These are phyloP conservation scores for Nevesoporus exiguus DNA, from an alignment of 768 basidiomycete species.

Conservation along the genomic window DNA sequence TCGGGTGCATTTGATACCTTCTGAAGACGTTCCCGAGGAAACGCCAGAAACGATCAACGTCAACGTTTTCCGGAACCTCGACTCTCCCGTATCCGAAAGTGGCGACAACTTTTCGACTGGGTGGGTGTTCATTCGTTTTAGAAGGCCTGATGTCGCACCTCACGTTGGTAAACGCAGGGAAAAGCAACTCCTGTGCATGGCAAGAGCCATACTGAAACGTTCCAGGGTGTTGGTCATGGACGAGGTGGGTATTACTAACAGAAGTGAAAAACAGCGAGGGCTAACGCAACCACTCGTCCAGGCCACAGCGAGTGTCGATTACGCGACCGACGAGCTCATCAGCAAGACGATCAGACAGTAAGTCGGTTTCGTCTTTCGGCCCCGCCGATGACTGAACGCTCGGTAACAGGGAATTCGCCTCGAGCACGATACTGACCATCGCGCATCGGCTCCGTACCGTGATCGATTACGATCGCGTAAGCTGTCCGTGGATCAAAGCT, in stretches of 20 bases:
- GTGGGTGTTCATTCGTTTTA: slow-evolving; percentile 35
- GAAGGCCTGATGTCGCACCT: background rate
- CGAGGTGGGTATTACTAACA: slow-evolving; percentile 45
- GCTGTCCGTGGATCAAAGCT: slow-evolving; percentile 25
- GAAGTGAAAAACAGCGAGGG: background rate
- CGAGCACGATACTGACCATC: slow-evolving; percentile 80
- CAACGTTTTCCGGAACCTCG: slow-evolving; percentile 75
- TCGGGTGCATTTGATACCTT: slow-evolving; percentile 75
- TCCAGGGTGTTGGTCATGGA: slow-evolving; percentile 83
- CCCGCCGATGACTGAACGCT: background rate
- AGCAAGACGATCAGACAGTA: slow-evolving; percentile 78
- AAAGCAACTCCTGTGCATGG: slow-evolving; percentile 88
- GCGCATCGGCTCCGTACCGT: slow-evolving; percentile 77
- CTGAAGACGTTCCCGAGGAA: slow-evolving; percentile 43
- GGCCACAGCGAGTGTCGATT: slow-evolving; percentile 78
- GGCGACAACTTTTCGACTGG: slow-evolving; percentile 90
- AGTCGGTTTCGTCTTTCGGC: slow-evolving; percentile 22
- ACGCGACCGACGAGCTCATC: slow-evolving; percentile 87
- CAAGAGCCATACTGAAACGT: slow-evolving; percentile 72
- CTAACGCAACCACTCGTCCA: slow-evolving; percentile 19
- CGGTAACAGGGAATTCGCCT: slow-evolving; percentile 60
- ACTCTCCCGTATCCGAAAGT: slow-evolving; percentile 74
- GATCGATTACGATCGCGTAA: slow-evolving; percentile 79
- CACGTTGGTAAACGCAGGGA: slow-evolving; percentile 40
- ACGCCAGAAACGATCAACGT: slow-evolving; percentile 48